phyloP scores from a whole-genome alignment of 331 rosid species.

The Quercus phellos region DNA sequence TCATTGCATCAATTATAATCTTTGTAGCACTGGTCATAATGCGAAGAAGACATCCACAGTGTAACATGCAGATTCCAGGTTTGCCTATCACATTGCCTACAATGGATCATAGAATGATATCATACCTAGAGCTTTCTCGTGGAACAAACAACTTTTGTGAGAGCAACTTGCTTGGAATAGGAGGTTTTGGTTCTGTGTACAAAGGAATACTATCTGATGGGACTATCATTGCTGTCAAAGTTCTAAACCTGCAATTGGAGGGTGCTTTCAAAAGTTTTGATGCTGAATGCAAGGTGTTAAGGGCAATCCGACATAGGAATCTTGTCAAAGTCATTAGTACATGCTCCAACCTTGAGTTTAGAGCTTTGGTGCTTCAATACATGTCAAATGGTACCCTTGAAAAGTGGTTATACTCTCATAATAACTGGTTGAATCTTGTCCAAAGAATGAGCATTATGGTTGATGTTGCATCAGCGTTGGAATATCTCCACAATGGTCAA shows the following conservation, averaged over 20 bases:
- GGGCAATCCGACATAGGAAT: slow-evolving; percentile 28
- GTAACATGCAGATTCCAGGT: not conserved
- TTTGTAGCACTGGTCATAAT: not conserved
- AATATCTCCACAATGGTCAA: slow-evolving; percentile 23
- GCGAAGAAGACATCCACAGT: not conserved
- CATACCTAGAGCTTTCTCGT: not conserved
- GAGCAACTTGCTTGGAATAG: slow-evolving; percentile 4
- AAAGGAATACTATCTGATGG: not conserved
- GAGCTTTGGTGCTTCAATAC: slow-evolving; percentile 24
- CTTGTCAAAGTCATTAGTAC: slow-evolving; percentile 17
- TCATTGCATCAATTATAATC: not conserved
- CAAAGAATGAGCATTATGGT: slow-evolving; percentile 28
- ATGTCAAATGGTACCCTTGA: slow-evolving; percentile 35
- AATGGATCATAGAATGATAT: not conserved
- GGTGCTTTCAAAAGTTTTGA: slow-evolving; percentile 19
- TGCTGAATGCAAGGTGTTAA: slow-evolving; percentile 25
- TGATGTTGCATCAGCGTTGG: slow-evolving; percentile 31
- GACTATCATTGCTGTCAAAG: not conserved
- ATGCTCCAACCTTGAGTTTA: slow-evolving; percentile 21
- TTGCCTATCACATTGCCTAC: too few relatives aligned
- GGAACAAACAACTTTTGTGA: not conserved
- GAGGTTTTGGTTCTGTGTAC: slow-evolving; percentile 10
- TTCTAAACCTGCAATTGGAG: not conserved
- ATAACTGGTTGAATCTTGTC: slow-evolving; percentile 1
- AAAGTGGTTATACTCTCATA: slow-evolving; percentile 20